Percentiles rank a stretch among this genome's conserved stretches.
phyloP scores from a whole-genome alignment of 768 basidiomycete genomes.

The Leucocoprinus sp. region DNA sequence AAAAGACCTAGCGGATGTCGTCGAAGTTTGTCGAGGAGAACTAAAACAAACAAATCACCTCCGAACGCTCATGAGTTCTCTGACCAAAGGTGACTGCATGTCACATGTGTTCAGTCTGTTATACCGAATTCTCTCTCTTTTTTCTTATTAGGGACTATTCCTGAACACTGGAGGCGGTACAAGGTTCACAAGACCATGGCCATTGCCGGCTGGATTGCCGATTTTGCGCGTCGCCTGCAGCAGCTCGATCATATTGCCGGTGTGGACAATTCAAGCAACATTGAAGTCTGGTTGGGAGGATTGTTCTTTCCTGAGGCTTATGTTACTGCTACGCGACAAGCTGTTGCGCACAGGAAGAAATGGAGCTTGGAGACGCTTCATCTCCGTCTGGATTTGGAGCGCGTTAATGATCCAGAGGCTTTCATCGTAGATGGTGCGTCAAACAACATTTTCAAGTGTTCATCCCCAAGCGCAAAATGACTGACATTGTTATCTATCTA shows the following conservation, averaged over 20 bases:
- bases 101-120: slow-evolving; percentile 2
- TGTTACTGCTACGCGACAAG: slow-evolving; percentile 90
- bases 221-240: slow-evolving; percentile 70
- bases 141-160: slow-evolving; percentile 63
- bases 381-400: slow-evolving; percentile 74
- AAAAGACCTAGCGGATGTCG: slow-evolving; percentile 73
- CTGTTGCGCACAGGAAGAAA: slow-evolving; percentile 86
- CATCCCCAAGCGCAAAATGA: no score
- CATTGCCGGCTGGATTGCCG: slow-evolving; percentile 78
- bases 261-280: slow-evolving; percentile 53
- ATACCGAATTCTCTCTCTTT: background rate
- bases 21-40: slow-evolving; percentile 77
- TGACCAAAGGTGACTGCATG: slow-evolving; percentile 68
- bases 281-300: slow-evolving; percentile 88
- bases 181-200: slow-evolving; percentile 79
- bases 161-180: slow-evolving; percentile 82
- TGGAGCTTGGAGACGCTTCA: slow-evolving; percentile 89
- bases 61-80: slow-evolving; percentile 79
- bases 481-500: slow-evolving; percentile 11
- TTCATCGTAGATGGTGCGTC: slow-evolving; percentile 91
- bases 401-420: slow-evolving; percentile 65
- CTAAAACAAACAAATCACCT: slow-evolving; percentile 95
- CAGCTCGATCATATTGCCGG: slow-evolving; percentile 72
- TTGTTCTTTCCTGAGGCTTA: slow-evolving; percentile 97
- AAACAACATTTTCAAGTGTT: no score